A percentile compares a stretch with the other conserved stretches of the same genome.
Conservation (phyloP, 2,329 filamentous ascomycete genomes). For the Fusarium chuoi region DNA sequence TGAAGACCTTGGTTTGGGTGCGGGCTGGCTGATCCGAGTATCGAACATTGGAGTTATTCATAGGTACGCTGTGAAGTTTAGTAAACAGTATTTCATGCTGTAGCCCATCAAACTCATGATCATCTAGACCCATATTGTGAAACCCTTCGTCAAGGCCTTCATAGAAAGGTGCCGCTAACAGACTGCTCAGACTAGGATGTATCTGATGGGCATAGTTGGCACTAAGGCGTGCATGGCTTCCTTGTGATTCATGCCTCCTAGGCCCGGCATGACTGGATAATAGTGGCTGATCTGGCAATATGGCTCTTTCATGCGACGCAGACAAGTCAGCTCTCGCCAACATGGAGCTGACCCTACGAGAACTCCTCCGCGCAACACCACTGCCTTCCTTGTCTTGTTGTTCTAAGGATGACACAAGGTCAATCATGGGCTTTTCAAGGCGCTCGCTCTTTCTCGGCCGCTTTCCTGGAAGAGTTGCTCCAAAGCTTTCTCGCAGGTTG, state of each 20-base stretch:
- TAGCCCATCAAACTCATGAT: constrained; percentile 76
- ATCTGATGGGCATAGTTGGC: constrained; percentile 58
- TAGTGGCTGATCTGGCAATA: constrained; percentile 76
- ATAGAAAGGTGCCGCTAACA: constrained; percentile 76
- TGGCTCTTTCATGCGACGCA: constrained; percentile 81
- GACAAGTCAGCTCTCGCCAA: constrained; percentile 88
- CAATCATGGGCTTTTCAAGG: constrained; percentile 64
- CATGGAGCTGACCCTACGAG: constrained; percentile 88
- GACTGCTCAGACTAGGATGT: constrained; percentile 67
- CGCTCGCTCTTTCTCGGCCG: constrained; percentile 63
- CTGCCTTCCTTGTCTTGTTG: constrained; percentile 67
- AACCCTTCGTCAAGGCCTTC: constrained; percentile 77
- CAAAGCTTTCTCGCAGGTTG: constrained; percentile 81
- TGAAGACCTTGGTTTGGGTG: constrained; percentile 71
- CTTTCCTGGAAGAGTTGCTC: constrained; percentile 65
- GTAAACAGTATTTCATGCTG: constrained; percentile 77
- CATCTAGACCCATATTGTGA: constrained; percentile 76
- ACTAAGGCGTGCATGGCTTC: constrained; percentile 53
- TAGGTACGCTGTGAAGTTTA: constrained; percentile 74
- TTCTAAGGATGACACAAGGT: constrained; percentile 77
- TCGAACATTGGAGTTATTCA: constrained; percentile 69
- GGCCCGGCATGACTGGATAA: constrained; percentile 55
- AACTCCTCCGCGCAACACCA: constrained; percentile 67
- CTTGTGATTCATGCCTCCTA: constrained; percentile 78
- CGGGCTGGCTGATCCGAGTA: constrained; percentile 66